Evolutionary conservation across 1,139 yeast species (phyloP).

Genomic region (Geotrichum carabidarum): DNA sequence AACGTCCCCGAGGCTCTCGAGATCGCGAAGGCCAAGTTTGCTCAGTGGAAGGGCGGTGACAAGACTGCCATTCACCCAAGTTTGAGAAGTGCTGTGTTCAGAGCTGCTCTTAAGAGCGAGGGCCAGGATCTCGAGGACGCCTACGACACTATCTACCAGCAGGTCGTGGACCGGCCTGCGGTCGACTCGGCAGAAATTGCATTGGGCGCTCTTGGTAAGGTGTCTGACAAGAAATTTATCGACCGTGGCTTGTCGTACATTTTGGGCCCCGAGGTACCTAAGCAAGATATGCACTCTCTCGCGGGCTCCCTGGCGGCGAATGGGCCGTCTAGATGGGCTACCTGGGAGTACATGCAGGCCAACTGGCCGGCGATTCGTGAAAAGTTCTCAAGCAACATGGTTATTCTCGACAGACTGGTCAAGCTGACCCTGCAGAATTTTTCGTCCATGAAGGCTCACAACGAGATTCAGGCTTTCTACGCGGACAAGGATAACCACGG

Average conservation of each 20-base stretch:
- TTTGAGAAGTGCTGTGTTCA: constrained; percentile 51
- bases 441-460: constrained; percentile 42
- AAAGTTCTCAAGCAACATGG: constrained; percentile 52
- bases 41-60: constrained; percentile 38
- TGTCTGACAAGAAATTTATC: constrained; percentile 40
- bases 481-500: constrained; percentile 48
- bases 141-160: constrained; percentile 46
- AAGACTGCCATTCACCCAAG: constrained; percentile 50
- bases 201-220: constrained; percentile 54
- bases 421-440: constrained; percentile 49
- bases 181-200: constrained; percentile 68
- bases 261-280: constrained; percentile 47
- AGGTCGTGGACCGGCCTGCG: constrained; percentile 52
- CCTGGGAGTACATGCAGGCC: constrained; percentile 54
- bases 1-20: constrained; percentile 47
- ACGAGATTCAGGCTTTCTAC: constrained; percentile 51
- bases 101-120: constrained; percentile 48
- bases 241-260: constrained; percentile 42
- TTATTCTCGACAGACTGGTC: constrained; percentile 60
- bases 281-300: constrained; percentile 66
- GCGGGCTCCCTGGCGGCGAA: constrained; percentile 53
- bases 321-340: constrained; percentile 44
- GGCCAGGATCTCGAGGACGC: constrained; percentile 38
- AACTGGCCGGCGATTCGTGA: constrained; percentile 49
- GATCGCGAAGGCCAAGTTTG: constrained; percentile 45